phyloP scores from a whole-genome alignment of 306 rosid genomes.

The Prunus persica region DNA sequence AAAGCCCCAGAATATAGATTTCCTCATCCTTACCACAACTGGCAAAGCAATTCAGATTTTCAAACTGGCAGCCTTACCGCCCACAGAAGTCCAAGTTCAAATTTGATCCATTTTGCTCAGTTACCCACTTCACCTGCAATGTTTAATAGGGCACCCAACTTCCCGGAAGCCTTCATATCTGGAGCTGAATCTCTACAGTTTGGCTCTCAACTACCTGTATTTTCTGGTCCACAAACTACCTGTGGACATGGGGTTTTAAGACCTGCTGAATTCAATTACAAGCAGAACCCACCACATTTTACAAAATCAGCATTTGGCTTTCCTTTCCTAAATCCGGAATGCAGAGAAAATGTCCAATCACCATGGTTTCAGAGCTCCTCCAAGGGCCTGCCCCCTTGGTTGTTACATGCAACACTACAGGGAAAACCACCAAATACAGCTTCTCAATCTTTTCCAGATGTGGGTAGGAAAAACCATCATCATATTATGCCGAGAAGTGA shows the following conservation, averaged over 20 bases:
- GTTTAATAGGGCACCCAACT: conserved; percentile 34
- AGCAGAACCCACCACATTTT: conserved; percentile 41
- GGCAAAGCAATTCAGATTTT: conserved; percentile 33
- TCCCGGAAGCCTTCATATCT: conserved; percentile 46
- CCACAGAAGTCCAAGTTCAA: conserved; percentile 36
- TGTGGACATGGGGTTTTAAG: conserved; percentile 32
- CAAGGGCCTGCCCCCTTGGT: conserved; percentile 54
- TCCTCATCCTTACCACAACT: conserved; percentile 36
- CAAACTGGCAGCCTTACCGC: conserved; percentile 41
- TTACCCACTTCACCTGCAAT: conserved; percentile 38
- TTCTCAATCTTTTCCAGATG: conserved; percentile 42
- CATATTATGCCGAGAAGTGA: conserved; percentile 45
- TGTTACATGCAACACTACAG: conserved; percentile 47
- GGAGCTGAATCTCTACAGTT: conserved; percentile 50
- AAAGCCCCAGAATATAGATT: conserved; percentile 35
- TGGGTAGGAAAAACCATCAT: conserved; percentile 37
- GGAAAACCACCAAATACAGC: conserved; percentile 36
- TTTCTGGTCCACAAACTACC: conserved; percentile 35
- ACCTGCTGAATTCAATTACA: conserved; percentile 44
- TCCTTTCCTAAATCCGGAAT: conserved; percentile 63
- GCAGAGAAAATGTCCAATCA: conserved; percentile 43
- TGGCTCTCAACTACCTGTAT: conserved; percentile 39
- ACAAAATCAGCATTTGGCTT: conserved; percentile 51
- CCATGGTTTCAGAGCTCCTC: conserved; percentile 52
- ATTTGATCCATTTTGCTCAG: conserved; percentile 36